Conservation (phyloP, 208 protist genomes). For the Acanthamoeba culbertsoni region DNA sequence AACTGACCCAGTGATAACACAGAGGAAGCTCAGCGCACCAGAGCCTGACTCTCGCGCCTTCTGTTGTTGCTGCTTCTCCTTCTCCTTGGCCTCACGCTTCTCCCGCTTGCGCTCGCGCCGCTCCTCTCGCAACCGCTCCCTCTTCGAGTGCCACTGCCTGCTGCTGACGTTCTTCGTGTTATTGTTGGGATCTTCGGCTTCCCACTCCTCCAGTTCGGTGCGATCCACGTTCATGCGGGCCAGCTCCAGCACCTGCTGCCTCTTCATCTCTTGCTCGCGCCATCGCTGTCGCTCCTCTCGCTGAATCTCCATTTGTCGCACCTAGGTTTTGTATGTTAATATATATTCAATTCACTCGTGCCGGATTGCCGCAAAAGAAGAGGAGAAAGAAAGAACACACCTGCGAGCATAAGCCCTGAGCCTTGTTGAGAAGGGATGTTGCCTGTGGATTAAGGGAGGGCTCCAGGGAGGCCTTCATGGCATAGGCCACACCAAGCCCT, state of each 20-base stretch:
- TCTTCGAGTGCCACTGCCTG: background rate
- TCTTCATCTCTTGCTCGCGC: background rate
- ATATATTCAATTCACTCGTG: no score
- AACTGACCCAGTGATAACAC: background rate
- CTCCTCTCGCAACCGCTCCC: background rate
- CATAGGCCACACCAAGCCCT: background rate
- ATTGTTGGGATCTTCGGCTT: background rate
- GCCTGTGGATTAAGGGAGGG: background rate
- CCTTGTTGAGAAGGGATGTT: conserved; percentile 14
- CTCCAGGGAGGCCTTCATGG: conserved; percentile 28
- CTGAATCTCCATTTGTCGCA: background rate
- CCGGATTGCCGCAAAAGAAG: no score
- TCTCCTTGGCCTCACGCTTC: conserved; percentile 15
- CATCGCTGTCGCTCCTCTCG: background rate
- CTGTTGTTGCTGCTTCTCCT: background rate
- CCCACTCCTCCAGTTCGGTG: background rate
- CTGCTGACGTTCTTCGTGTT: background rate
- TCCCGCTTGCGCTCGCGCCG: background rate
- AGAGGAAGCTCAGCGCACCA: background rate
- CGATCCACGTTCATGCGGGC: background rate
- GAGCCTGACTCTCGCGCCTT: background rate
- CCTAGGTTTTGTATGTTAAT: background rate
- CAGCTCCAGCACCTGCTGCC: background rate
- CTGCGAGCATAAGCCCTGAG: conserved; percentile 8
- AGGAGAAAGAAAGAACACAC: no score